Evolutionary conservation across 2,329 filamentous ascomycete genomes (phyloP).

Genomic region (Apiospora kogelbergensis): DNA sequence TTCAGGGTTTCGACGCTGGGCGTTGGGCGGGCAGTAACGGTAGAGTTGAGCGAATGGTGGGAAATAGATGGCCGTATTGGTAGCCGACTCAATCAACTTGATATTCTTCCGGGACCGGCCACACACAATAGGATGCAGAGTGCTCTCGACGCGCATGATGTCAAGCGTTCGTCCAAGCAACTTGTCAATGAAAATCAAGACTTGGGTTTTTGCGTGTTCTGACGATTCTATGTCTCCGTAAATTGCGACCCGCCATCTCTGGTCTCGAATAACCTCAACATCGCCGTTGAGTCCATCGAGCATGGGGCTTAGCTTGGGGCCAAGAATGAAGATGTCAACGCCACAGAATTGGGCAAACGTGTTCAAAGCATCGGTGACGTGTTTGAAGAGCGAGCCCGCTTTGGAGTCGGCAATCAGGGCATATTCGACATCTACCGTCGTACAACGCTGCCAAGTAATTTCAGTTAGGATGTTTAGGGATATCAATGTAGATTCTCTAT

Average conservation of each 20-base stretch:
- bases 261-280: conserved; percentile 80
- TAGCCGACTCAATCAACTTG: conserved; percentile 93
- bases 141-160: conserved; percentile 31
- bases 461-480: conserved; percentile 24
- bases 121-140: conserved; percentile 88
- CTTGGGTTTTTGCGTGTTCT: conserved; percentile 94
- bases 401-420: conserved; percentile 78
- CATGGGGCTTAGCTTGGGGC: conserved; percentile 81
- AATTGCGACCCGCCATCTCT: conserved; percentile 88
- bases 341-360: conserved; percentile 85
- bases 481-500: conserved; percentile 12
- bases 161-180: conserved; percentile 46
- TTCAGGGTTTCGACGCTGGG: conserved; percentile 77
- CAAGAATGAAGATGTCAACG: conserved; percentile 93
- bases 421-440: conserved; percentile 90
- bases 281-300: conserved; percentile 74
- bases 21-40: conserved; percentile 82
- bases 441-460: conserved; percentile 68
- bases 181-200: conserved; percentile 96
- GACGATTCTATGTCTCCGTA: conserved; percentile 94
- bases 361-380: conserved; percentile 82
- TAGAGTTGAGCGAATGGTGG: conserved; percentile 92
- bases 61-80: conserved; percentile 97
- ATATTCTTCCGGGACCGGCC: conserved; percentile 96
- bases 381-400: conserved; percentile 67